Conservation (phyloP, 768 basidiomycete genomes). For the Sarcodon aspratus region DNA sequence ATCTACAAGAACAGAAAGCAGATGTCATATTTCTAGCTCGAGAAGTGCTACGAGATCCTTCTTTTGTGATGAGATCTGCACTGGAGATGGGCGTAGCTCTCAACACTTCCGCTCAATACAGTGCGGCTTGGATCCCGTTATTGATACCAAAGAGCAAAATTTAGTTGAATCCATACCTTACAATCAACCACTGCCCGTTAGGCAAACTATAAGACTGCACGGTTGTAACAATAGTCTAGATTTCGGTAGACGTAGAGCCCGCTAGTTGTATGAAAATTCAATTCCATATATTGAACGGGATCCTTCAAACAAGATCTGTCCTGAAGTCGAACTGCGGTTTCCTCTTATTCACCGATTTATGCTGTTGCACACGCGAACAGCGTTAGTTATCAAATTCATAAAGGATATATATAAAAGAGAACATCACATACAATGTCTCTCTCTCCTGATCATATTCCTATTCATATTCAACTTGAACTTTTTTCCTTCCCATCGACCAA, state of each 20-base stretch:
- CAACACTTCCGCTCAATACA: slow-evolving; percentile 66
- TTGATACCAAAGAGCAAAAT: slow-evolving; percentile 10
- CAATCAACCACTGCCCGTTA: background rate
- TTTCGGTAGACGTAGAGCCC: background rate
- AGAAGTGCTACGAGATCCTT: slow-evolving; percentile 53
- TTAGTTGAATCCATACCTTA: background rate
- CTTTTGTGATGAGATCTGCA: slow-evolving; percentile 55
- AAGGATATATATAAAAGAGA: too few relatives aligned
- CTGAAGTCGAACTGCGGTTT: too few relatives aligned
- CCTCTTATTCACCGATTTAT: too few relatives aligned
- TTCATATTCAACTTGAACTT: too few relatives aligned
- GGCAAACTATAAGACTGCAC: background rate
- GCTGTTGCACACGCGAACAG: too few relatives aligned
- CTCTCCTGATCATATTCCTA: too few relatives aligned
- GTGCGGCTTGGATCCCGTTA: slow-evolving; percentile 40
- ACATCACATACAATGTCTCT: too few relatives aligned
- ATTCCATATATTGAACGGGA: too few relatives aligned
- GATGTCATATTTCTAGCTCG: slow-evolving; percentile 62
- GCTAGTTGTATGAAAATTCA: too few relatives aligned
- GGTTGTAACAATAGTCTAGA: slow-evolving; percentile 1
- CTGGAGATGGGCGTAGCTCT: slow-evolving; percentile 48
- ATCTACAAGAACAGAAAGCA: slow-evolving; percentile 53
- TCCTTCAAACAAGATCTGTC: too few relatives aligned
- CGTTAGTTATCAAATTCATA: too few relatives aligned
- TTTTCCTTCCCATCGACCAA: too few relatives aligned